Percentiles rank a stretch among this genome's conserved stretches.
These are phyloP conservation scores for Podila epicladia DNA, from an alignment of 192 early-diverging fungal genomes.

Conservation along the genomic window DNA sequence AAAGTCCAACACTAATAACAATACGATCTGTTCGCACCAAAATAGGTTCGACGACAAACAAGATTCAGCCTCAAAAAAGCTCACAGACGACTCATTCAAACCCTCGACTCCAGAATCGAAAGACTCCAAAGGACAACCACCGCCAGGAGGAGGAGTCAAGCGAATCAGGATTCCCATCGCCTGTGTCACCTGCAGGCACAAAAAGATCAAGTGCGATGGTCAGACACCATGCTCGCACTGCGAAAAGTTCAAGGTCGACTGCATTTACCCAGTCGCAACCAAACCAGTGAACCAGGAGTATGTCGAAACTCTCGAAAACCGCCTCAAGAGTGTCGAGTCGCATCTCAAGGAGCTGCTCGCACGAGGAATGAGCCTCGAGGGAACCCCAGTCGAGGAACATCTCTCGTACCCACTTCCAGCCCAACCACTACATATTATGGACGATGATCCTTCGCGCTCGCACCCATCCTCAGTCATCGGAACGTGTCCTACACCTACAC, in stretches of 20 bases:
- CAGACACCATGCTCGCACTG: constrained; percentile 53
- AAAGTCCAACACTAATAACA: too few relatives aligned
- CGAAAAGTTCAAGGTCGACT: constrained; percentile 23
- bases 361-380: background rate
- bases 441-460: background rate
- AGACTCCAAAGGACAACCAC: background rate
- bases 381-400: background rate
- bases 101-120: background rate
- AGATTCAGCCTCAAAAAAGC: background rate
- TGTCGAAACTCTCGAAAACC: constrained; percentile 39
- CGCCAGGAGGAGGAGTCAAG: constrained; percentile 3
- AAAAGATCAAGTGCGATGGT: constrained; percentile 57
- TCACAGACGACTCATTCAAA: background rate
- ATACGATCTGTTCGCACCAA: too few relatives aligned
- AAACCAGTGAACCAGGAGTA: constrained; percentile 45
- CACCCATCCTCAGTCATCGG: background rate
- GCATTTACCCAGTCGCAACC: constrained; percentile 37
- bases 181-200: constrained; percentile 51
- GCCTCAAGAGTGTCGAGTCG: constrained; percentile 36
- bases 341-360: constrained; percentile 22
- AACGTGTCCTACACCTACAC: background rate
- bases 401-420: background rate
- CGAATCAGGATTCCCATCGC: constrained; percentile 50
- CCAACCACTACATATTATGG: background rate
- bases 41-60: background rate